Evolutionary conservation across 2,329 filamentous ascomycete genomes (phyloP), one percentile per base, ranked within the genome.

Genomic region (Colletotrichum theobromicola): DNA sequence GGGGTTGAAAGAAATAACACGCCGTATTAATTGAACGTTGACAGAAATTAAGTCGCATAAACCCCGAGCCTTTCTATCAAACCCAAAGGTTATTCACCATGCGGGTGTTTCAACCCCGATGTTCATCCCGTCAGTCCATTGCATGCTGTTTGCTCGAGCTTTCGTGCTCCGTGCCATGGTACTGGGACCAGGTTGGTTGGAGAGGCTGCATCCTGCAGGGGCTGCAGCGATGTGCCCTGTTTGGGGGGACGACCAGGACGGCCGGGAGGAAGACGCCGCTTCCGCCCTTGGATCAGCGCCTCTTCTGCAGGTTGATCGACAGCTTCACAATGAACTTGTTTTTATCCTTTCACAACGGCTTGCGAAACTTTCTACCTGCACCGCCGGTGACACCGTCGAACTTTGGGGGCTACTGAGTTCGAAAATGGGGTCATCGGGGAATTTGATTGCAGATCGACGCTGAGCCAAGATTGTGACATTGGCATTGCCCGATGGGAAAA

Each of bases 371-470:
- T 55, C 37, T 37, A 5, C 15, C 13, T 18, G 32, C 16, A 42
- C 16, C 42, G 18, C 67, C 55, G 32, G 72, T 35, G 16, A 66
- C 15, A 28, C 68, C 55, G 67, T 67, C 26, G 42, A 66, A 42
- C 7, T 37, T 53, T 67, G 34, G 46, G 55, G 32, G 13, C 30
- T n/a, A 12, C 28, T 46, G 10, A 61, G 55, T 46, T 46, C 26
- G 28, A 58, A 72, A 55, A 55, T 35, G 42, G 61, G 42, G 55
- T 13, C 62, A 28, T 62, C 62, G 72, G 67, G 55, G 67, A 74
- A 62, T 72, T 63, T 57, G 21, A 26, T 53, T 67, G 61, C 42
- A 72, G 72, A 74, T 74, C 68, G 58, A 26, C 57, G 34, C 53
- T 34, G 37, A 6, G 12, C 66, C 58, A 55, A 62, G 67, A 63